These are phyloP conservation scores for Calycina herbarum DNA, from an alignment of 2,329 filamentous ascomycete genomes.

Conservation along the genomic window DNA sequence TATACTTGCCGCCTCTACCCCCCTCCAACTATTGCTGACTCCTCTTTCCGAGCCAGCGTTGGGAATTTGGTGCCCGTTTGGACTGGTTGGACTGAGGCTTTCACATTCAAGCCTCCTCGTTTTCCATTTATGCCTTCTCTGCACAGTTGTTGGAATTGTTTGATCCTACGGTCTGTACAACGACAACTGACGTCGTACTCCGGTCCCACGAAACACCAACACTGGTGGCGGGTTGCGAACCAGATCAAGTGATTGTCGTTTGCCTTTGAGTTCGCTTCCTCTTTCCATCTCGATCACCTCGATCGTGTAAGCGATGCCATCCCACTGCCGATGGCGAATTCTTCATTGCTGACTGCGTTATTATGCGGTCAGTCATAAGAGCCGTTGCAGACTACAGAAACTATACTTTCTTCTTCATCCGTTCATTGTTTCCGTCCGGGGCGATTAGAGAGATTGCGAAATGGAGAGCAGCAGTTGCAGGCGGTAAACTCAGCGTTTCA, in stretches of 20 bases:
- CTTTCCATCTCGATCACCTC: background rate
- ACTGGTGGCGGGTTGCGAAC: background rate
- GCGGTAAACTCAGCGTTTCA: background rate
- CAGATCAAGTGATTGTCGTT: background rate
- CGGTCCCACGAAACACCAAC: background rate
- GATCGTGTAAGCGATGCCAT: slow-evolving; percentile 2
- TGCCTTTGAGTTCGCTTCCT: too few species aligned
- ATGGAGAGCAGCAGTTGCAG: background rate
- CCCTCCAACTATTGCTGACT: background rate
- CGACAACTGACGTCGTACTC: background rate
- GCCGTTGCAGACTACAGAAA: background rate
- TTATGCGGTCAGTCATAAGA: background rate
- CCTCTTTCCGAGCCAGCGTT: background rate
- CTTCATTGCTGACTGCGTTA: background rate
- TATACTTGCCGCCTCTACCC: background rate
- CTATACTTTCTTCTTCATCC: background rate
- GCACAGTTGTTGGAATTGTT: background rate
- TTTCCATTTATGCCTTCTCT: background rate
- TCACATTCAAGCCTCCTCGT: background rate
- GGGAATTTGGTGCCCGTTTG: background rate
- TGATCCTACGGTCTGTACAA: background rate
- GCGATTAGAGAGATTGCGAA: background rate
- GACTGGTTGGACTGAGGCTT: background rate
- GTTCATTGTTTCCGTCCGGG: background rate
- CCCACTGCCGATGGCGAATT: background rate